Evolutionary conservation across 805 yeast species (phyloP).

Genomic region (Zygosaccharomyces gambellarensis): DNA sequence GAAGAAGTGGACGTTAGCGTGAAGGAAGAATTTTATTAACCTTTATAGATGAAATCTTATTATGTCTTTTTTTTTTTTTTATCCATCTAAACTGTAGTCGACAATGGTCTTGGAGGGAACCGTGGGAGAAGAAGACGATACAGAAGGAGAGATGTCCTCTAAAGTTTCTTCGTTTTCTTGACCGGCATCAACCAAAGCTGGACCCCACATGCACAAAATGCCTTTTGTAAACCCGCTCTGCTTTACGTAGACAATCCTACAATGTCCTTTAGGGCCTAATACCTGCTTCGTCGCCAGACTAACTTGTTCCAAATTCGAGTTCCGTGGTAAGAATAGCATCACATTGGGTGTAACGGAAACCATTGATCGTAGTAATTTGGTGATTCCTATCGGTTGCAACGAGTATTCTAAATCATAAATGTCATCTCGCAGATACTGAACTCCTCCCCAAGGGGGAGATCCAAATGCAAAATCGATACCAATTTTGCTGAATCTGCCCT

Average conservation of each 20-base stretch:
- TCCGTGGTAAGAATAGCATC: constrained; percentile 60
- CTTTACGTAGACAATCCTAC: constrained; percentile 44
- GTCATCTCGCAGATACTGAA: constrained; percentile 43
- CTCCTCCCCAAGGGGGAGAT: constrained; percentile 93
- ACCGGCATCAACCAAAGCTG: constrained; percentile 33
- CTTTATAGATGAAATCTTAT: neutral
- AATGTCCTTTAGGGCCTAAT: constrained; percentile 41
- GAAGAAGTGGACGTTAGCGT: neutral
- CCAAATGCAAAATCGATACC: constrained; percentile 47
- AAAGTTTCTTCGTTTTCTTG: constrained; percentile 1
- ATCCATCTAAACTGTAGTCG: constrained; percentile 15
- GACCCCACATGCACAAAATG: constrained; percentile 58
- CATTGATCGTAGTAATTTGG: constrained; percentile 42
- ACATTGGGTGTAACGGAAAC: constrained; percentile 42
- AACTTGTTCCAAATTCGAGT: constrained; percentile 50
- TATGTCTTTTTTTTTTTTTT: neutral
- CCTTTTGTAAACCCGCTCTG: constrained; percentile 47
- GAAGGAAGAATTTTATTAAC: constrained; percentile 3
- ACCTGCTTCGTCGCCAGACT: constrained; percentile 42
- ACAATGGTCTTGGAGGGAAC: neutral
- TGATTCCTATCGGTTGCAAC: constrained; percentile 46
- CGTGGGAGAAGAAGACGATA: neutral
- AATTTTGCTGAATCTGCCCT: constrained; percentile 18
- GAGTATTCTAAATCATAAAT: constrained; percentile 44
- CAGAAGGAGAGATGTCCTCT: neutral